Percentiles rank a stretch among this genome's conserved stretches.
These are phyloP conservation scores for Zygnema circumcarinatum DNA, from an alignment of 139 green algal species.

Conservation along the genomic window DNA sequence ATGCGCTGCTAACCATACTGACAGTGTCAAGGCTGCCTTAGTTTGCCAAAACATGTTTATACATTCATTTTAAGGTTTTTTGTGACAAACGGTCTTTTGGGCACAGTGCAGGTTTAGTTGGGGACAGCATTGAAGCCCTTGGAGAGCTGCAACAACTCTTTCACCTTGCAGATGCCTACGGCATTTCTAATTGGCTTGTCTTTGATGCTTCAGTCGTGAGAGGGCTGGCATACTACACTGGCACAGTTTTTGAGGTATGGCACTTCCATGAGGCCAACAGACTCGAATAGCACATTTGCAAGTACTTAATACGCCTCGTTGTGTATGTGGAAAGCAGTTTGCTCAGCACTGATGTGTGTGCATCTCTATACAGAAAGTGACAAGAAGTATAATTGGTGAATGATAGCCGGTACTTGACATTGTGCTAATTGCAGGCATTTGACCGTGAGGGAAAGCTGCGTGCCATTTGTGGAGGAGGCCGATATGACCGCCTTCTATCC, in stretches of 20 bases:
- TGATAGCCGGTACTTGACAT: too few relatives aligned
- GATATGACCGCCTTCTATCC: slow-evolving; percentile 91
- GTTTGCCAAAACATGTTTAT: too few relatives aligned
- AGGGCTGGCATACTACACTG: slow-evolving; percentile 98
- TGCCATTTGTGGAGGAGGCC: slow-evolving; percentile 93
- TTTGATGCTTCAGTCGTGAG: slow-evolving; percentile 93
- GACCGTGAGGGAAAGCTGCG: slow-evolving; percentile 88
- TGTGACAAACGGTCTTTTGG: not conserved
- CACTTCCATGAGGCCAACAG: not conserved
- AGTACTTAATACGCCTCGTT: too few relatives aligned
- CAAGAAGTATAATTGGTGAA: too few relatives aligned
- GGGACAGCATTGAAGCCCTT: slow-evolving; percentile 66
- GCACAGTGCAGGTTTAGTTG: slow-evolving; percentile 18
- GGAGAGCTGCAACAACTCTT: slow-evolving; percentile 85
- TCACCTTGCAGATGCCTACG: slow-evolving; percentile 83
- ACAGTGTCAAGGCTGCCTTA: too few relatives aligned
- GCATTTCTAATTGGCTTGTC: slow-evolving; percentile 87
- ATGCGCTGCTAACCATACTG: too few relatives aligned
- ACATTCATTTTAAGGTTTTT: too few relatives aligned
- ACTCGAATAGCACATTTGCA: too few relatives aligned
- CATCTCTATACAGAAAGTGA: too few relatives aligned
- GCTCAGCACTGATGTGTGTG: too few relatives aligned
- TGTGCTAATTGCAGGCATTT: slow-evolving; percentile 75
- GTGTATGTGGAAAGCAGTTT: too few relatives aligned
- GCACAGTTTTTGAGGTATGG: slow-evolving; percentile 70